A percentile compares a stretch with the other conserved stretches of the same genome.
phyloP scores from a whole-genome alignment of 768 basidiomycete genomes.

The Solioccasus polychromus region DNA sequence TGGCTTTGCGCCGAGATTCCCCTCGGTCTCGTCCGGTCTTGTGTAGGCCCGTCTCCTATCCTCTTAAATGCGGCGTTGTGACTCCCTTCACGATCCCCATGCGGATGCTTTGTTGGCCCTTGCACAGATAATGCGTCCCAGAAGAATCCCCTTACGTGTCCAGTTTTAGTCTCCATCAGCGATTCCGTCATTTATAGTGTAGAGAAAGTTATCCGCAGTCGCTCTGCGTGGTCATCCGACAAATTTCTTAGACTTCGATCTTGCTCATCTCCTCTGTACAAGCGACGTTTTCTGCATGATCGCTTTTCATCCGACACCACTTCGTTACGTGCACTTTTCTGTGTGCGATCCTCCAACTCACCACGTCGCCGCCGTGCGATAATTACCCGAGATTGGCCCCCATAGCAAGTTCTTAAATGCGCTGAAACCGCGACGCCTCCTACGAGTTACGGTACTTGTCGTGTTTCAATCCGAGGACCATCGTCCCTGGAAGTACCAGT shows the following conservation, averaged over 20 bases:
- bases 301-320: not conserved
- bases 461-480: slow-evolving; percentile 19
- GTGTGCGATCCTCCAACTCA: slow-evolving; percentile 15
- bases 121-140: not conserved
- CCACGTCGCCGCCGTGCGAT: not conserved
- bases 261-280: not conserved
- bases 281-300: not conserved
- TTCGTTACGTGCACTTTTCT: slow-evolving; percentile 10
- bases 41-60: too few relatives aligned
- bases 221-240: not conserved
- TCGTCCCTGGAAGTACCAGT: slow-evolving; percentile 3
- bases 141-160: not conserved
- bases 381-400: not conserved
- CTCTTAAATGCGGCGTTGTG: too few relatives aligned
- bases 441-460: slow-evolving; percentile 3
- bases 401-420: not conserved
- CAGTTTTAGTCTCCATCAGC: not conserved
- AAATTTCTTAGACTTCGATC: slow-evolving; percentile 12
- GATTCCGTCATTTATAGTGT: not conserved
- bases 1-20: slow-evolving; percentile 4
- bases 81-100: not conserved
- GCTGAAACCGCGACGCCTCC: slow-evolving; percentile 2
- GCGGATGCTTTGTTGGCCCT: not conserved
- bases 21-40: slow-evolving; percentile 9
- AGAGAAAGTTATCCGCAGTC: not conserved